Percentiles rank a stretch among this genome's conserved stretches.
Conservation (phyloP, 345 rosid genomes). For the Ailanthus altissimus region DNA sequence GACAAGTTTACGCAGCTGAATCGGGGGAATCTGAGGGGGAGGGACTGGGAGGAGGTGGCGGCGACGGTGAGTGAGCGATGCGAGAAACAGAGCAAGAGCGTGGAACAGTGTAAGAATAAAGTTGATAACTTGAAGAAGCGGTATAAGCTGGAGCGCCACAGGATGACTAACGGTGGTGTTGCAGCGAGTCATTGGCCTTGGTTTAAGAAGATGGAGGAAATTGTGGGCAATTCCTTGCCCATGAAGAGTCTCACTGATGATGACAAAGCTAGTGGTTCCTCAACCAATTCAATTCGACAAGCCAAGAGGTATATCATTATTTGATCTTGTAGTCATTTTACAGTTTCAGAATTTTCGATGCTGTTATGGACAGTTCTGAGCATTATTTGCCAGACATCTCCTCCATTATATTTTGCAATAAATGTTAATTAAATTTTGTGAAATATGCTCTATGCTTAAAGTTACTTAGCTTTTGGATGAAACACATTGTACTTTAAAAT, state of each 20-base stretch:
- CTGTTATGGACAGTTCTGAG: background rate
- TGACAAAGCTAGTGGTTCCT: background rate
- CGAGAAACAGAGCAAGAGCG: slow-evolving; percentile 39
- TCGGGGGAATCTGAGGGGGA: slow-evolving; percentile 49
- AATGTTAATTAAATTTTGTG: no score
- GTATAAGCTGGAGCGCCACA: slow-evolving; percentile 50
- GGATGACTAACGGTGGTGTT: slow-evolving; percentile 17
- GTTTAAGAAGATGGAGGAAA: slow-evolving; percentile 45
- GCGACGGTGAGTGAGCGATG: slow-evolving; percentile 39
- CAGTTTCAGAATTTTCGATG: no score
- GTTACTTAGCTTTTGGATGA: no score
- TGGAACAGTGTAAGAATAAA: slow-evolving; percentile 61
- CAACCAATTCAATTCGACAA: background rate
- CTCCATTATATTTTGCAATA: no score
- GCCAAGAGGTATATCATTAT: background rate
- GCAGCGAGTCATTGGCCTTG: slow-evolving; percentile 46
- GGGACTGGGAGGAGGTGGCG: slow-evolving; percentile 59
- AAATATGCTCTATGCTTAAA: no score
- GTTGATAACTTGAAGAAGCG: slow-evolving; percentile 54
- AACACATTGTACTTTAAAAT: no score
- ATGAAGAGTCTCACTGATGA: background rate
- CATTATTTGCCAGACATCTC: no score
- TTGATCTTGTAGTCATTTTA: background rate
- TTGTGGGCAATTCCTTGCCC: slow-evolving; percentile 41
- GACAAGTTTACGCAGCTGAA: slow-evolving; percentile 48